Evolutionary conservation across 1,284 basidiomycete genomes (phyloP), one percentile per base, ranked within the genome.

Genomic region (Ceratobasidium sp.): DNA sequence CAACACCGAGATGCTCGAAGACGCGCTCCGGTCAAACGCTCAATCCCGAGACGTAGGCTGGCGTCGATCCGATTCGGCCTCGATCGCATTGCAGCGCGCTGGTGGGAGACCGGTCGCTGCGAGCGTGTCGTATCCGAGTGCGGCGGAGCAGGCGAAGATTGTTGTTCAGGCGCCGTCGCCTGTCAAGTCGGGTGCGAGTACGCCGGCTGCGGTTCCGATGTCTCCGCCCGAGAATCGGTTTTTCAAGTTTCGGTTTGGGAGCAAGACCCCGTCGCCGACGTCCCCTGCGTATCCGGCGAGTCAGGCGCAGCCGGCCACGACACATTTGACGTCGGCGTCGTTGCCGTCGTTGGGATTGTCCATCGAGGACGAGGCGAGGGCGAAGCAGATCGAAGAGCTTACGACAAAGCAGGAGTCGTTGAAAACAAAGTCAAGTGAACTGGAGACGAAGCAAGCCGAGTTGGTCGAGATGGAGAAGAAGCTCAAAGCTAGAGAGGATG

Each of bases 1-100:
- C 23, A 97, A 97, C 83, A 95, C 94, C 82, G 96, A 97, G 82
- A 96, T 97, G 94, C 90, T 97, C 9, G 96, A 97, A 83, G 95
- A 95, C 78, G 93, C 94, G 20, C 86, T 96, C 38, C 91, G 90
- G 82, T 40, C 57, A 46, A 76, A 76, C 88, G 33, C 33, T 33
- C 33, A 33, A 33, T 87, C 1, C 86, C 87, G 0, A 85, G 86
- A 28, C 80, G 87, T 94, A 2, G 93, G 93, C 9, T 94, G 93
- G 93, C 88, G 90, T 61, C 88, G 93, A 66, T 88, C 52, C 42
- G 70, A 73, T 23, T 74, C 78, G 12, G 33, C 33, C 33, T 33
- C 33, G 33, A 33, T 33, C 33, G 33, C 33, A 62, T 62, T 15
- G 42, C 46, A 48, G 46, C 46, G 46, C 61, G 28, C 67, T 33